Conservation (phyloP, 202 grass and related monocot genomes). For the Dendrocalamus latiflorus region DNA sequence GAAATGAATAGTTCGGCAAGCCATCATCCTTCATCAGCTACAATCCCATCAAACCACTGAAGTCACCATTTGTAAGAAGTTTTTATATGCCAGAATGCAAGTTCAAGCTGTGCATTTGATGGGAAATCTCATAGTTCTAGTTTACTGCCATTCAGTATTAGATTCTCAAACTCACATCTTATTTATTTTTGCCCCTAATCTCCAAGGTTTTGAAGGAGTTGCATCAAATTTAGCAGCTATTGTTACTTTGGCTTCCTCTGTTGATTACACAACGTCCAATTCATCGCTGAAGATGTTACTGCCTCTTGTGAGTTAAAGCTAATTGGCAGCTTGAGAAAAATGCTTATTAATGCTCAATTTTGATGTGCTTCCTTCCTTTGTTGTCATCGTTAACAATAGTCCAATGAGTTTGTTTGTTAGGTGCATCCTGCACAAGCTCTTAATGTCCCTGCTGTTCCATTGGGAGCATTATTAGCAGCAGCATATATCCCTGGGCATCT, state of each 20-base stretch:
- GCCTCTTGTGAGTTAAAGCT: slow-evolving; percentile 50
- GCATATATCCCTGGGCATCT: no score
- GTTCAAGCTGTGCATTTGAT: background rate
- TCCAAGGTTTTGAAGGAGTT: slow-evolving; percentile 40
- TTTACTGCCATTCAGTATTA: background rate
- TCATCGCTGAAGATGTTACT: slow-evolving; percentile 65
- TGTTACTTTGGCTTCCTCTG: slow-evolving; percentile 64
- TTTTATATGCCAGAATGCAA: background rate
- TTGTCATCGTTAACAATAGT: no score
- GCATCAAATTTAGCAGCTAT: slow-evolving; percentile 39
- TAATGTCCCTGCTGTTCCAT: no score
- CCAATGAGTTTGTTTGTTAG: no score
- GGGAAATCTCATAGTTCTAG: background rate
- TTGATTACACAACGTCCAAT: slow-evolving; percentile 66
- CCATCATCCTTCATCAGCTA: no score
- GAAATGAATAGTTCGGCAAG: no score
- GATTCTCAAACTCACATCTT: background rate
- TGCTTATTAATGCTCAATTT: no score
- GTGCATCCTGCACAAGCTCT: no score
- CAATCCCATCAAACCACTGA: no score
- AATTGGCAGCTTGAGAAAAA: slow-evolving; percentile 1
- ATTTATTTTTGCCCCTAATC: slow-evolving; percentile 8
- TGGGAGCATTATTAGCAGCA: no score
- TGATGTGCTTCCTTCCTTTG: no score
- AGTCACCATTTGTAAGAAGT: no score